Evolutionary conservation across 495 filamentous ascomycete genomes (phyloP), one percentile per base, ranked within the genome.

Genomic region (Extremus antarcticus): DNA sequence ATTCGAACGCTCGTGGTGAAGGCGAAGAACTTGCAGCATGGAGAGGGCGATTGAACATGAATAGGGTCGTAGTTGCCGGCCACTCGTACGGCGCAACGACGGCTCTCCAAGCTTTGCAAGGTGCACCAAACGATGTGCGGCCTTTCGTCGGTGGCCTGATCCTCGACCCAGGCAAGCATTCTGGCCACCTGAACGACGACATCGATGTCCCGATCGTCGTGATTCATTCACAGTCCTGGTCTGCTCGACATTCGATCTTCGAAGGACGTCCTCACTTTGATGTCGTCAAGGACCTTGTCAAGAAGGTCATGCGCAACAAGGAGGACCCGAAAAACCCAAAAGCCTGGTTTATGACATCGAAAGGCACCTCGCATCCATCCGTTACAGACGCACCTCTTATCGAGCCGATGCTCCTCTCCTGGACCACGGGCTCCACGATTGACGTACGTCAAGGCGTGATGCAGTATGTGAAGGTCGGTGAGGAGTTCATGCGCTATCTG

Each of bases 31-130:
- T 64, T 11, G 52, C 52, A 11, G 64, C 23, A 66, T 77, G 61
- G 53, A 65, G 46, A 52, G 64, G 60, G 54, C 61, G 58, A 58
- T 71, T 66, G 58, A 71, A 50, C 40, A 46, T 54, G 51, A 63
- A 71, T 29, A 63, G 69, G 13, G 65, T 78, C 59, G 64, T 76
- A 2, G 63, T 78, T 7, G 70, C 64, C 0, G 77, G 77, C 2
- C 77, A 80, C 53, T 76, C 73, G 25, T 79, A 74, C 60, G 77
- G 77, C 32, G 76, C 76, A 0, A 80, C 76, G 0, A 66, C 70
- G 17, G 75, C 77, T 0, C 58, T 79, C 43, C 75, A 77, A 53
- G 70, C 74, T 2, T 63, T 80, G 0, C 63, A 66, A n/a, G 64
- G 61, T 38, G 52, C 40, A 10, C 59, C 60, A 7, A 40, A 19